Percentiles rank a stretch among this genome's conserved stretches.
phyloP scores from a whole-genome alignment of 352 stramenopile genomes.

The Halophytophthora batemanensis region DNA sequence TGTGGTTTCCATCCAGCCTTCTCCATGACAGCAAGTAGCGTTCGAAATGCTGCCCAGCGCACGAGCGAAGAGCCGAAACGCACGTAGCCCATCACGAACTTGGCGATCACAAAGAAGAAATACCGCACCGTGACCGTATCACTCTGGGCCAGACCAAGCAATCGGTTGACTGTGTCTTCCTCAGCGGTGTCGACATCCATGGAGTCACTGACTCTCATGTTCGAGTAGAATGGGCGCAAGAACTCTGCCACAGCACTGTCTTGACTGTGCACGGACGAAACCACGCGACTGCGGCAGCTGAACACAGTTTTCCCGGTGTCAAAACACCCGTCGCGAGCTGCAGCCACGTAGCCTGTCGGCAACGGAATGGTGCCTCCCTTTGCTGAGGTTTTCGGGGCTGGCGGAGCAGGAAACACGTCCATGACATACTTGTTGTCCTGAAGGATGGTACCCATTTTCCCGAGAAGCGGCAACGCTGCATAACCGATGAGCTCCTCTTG shows the following conservation, averaged over 20 bases:
- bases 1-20: constrained; percentile 49
- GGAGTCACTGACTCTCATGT: neutral
- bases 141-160: constrained; percentile 33
- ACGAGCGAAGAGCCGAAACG: constrained; percentile 38
- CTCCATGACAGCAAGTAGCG: constrained; percentile 53
- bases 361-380: constrained; percentile 27
- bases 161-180: constrained; percentile 26
- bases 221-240: constrained; percentile 47
- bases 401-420: constrained; percentile 30
- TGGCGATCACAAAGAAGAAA: constrained; percentile 49
- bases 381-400: constrained; percentile 12
- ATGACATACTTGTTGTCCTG: constrained; percentile 44
- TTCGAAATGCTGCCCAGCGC: constrained; percentile 50
- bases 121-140: constrained; percentile 37
- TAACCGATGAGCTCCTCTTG: constrained; percentile 69
- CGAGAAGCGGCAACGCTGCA: constrained; percentile 44
- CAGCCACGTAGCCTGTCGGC: constrained; percentile 37
- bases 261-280: constrained; percentile 65
- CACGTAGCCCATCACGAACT: constrained; percentile 51
- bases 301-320: constrained; percentile 43
- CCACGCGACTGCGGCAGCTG: constrained; percentile 31
- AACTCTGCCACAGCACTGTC: constrained; percentile 41
- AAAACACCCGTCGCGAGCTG: constrained; percentile 20
- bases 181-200: constrained; percentile 9
- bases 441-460: constrained; percentile 45